Evolutionary conservation across 192 early-diverging fungal genomes (phyloP).

Genomic region (Backusella mclennaniae): DNA sequence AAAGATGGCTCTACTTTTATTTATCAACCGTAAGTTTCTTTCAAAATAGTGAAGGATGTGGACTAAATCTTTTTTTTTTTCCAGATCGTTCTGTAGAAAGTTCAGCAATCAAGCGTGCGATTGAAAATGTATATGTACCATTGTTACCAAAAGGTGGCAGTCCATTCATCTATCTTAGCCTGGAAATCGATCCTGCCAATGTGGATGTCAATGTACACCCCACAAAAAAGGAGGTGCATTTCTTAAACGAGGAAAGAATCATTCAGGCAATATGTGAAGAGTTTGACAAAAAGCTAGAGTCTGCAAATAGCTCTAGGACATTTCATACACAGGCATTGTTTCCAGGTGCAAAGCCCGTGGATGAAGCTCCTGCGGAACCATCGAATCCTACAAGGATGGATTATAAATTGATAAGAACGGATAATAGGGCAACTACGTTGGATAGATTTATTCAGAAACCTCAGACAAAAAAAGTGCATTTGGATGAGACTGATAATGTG

Average conservation of each 20-base stretch:
- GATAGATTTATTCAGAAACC: conserved; percentile 57
- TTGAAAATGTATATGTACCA: conserved; percentile 79
- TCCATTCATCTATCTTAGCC: conserved; percentile 88
- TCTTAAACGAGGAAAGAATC: conserved; percentile 88
- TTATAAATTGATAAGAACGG: conserved; percentile 84
- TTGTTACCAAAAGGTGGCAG: conserved; percentile 85
- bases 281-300: conserved; percentile 67
- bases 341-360: conserved; percentile 24
- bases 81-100: conserved; percentile 85
- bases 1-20: conserved; percentile 83
- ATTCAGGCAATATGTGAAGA: conserved; percentile 65
- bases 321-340: conserved; percentile 39
- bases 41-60: too few species aligned
- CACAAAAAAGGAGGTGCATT: conserved; percentile 92
- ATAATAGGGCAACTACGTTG: conserved; percentile 75
- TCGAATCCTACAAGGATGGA: conserved; percentile 49
- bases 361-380: not conserved
- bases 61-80: too few species aligned
- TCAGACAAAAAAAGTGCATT: not conserved
- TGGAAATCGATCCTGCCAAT: conserved; percentile 84
- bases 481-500: not conserved
- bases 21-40: conserved; percentile 84
- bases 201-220: conserved; percentile 99
- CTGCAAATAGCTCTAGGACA: conserved; percentile 69
- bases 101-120: conserved; percentile 70